These are phyloP conservation scores for Gymnopus androsaceus DNA, from an alignment of 1,284 basidiomycete genomes.

Conservation along the genomic window DNA sequence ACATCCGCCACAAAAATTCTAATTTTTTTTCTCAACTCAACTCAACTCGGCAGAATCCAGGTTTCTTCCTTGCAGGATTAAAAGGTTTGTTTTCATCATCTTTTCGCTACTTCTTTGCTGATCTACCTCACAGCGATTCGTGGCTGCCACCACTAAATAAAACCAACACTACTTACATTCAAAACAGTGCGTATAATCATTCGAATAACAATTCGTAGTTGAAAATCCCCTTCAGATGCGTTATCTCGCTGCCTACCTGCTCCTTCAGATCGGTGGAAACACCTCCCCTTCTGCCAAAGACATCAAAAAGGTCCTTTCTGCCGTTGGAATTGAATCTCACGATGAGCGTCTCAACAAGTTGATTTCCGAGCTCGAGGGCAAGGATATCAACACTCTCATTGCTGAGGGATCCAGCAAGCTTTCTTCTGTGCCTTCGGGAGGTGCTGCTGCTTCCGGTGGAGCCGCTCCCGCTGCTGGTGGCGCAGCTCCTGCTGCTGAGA, in stretches of 20 bases:
- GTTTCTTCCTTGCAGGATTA: conserved; percentile 90
- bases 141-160: conserved; percentile 65
- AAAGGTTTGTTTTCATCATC: conserved; percentile 38
- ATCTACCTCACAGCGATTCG: conserved; percentile 69
- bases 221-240: conserved; percentile 76
- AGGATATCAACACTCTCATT: conserved; percentile 92
- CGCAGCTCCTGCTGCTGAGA: conserved; percentile 54
- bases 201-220: no score
- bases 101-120: conserved; percentile 1
- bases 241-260: conserved; percentile 96
- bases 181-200: conserved; percentile 44
- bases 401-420: conserved; percentile 62
- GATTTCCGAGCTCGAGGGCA: conserved; percentile 91
- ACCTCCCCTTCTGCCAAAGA: conserved; percentile 85
- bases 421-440: conserved; percentile 24
- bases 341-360: conserved; percentile 83
- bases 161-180: conserved; percentile 33
- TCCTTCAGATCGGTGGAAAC: conserved; percentile 96
- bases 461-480: conserved; percentile 58
- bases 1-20: no score
- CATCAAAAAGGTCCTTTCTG: conserved; percentile 85
- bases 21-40: conserved; percentile 18
- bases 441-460: conserved; percentile 93
- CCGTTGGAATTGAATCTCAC: conserved; percentile 91
- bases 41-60: conserved; percentile 80